phyloP scores from a whole-genome alignment of 495 filamentous ascomycete genomes.

The Penicillium lividum region DNA sequence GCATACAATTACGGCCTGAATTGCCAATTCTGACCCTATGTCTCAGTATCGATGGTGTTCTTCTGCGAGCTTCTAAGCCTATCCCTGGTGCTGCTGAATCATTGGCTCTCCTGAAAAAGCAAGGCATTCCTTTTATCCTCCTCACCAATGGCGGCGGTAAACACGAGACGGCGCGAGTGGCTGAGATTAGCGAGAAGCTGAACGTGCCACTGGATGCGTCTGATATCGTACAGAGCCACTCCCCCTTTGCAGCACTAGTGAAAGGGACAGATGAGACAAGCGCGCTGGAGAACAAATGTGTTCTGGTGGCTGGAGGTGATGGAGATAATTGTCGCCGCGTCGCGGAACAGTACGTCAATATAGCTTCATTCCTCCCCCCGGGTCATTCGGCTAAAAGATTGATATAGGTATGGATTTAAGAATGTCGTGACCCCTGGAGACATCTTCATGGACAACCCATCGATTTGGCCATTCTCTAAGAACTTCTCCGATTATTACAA shows the following conservation, averaged over 20 bases:
- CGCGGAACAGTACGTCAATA: conserved; percentile 55
- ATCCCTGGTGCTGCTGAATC: conserved; percentile 79
- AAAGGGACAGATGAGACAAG: conserved; percentile 37
- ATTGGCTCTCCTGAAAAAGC: conserved; percentile 67
- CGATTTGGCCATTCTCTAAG: conserved; percentile 77
- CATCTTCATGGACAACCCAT: conserved; percentile 69
- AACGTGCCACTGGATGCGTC: conserved; percentile 58
- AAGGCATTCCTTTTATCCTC: conserved; percentile 78
- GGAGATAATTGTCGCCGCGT: conserved; percentile 73
- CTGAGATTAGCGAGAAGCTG: conserved; percentile 65
- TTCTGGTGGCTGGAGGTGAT: conserved; percentile 82
- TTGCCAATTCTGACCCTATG: conserved; percentile 5
- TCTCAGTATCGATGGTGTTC: conserved; percentile 88
- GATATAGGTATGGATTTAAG: conserved; percentile 74
- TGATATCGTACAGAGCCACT: conserved; percentile 83
- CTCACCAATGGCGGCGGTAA: conserved; percentile 89
- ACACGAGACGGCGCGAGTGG: conserved; percentile 68
- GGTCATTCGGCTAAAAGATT: not conserved
- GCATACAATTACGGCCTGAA: conserved; percentile 8
- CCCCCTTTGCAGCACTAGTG: conserved; percentile 66
- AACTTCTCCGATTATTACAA: conserved; percentile 61
- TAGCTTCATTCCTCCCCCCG: not conserved
- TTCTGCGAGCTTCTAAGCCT: conserved; percentile 78
- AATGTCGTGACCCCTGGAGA: conserved; percentile 85
- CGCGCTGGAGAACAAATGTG: conserved; percentile 64